Evolutionary conservation across 2,329 filamentous ascomycete species (phyloP).

Genomic region (Magnaporthales sp.): DNA sequence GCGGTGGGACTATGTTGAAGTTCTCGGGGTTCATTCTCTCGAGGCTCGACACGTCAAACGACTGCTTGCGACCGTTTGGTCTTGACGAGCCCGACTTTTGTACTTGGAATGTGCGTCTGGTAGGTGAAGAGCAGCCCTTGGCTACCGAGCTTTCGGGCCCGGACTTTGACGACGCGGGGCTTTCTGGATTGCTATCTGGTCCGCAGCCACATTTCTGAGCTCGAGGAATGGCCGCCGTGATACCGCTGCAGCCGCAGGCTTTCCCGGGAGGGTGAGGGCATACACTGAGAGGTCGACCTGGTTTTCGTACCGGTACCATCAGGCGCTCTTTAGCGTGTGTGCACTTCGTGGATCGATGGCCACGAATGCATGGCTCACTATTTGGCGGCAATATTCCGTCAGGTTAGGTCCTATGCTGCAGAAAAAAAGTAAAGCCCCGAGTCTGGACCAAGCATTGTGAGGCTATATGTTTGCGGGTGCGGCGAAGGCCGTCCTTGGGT

Average conservation of each 20-base stretch:
- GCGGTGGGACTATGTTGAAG: conserved; percentile 36
- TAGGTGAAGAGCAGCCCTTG: conserved; percentile 22
- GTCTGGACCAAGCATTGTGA: not conserved
- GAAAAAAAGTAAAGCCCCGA: not conserved
- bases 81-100: conserved; percentile 27
- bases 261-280: conserved; percentile 58
- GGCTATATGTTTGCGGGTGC: not conserved
- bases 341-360: conserved; percentile 69
- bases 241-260: conserved; percentile 50
- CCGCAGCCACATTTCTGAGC: conserved; percentile 46
- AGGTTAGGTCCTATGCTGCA: not conserved
- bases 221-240: conserved; percentile 56
- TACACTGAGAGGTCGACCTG: conserved; percentile 59
- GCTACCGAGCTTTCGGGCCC: conserved; percentile 13
- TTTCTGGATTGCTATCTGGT: conserved; percentile 9
- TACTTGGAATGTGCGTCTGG: conserved; percentile 31
- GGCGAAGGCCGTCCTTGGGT: not conserved
- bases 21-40: conserved; percentile 44
- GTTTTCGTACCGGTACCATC: conserved; percentile 63
- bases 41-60: conserved; percentile 38
- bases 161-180: not conserved
- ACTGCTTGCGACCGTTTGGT: conserved; percentile 35
- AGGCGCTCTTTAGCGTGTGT: conserved; percentile 58
- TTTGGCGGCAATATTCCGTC: conserved; percentile 8
- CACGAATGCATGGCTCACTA: conserved; percentile 67